Evolutionary conservation across 768 basidiomycete species (phyloP), one percentile per base, ranked within the genome.

Genomic region (Daedaleopsis nitida): DNA sequence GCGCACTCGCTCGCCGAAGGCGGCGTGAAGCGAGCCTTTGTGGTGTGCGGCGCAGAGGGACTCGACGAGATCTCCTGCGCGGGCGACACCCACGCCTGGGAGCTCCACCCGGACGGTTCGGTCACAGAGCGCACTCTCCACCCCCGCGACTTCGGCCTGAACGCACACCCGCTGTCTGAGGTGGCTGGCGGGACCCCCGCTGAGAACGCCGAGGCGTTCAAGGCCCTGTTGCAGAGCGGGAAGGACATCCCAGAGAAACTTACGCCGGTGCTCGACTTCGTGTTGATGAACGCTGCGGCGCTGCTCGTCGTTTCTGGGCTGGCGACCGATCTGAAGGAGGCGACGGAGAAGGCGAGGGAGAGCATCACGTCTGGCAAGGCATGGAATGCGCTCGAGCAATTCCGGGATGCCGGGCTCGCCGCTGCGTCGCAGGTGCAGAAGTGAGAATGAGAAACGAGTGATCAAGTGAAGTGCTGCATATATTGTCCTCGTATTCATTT

Each of bases 11-110:
- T 96, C 27, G 76, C 77, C 9, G 83, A 91, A 23, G 82, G 87
- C 19, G 90, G 91, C 16, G 92, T 96, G 9, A 77, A 85, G 66
- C 84, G 91, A 37, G 96, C 94, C 0, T 76, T 96, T 58, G 94
- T 99, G 21, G 96, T 99, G 0, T 98, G 95, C 68, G 96, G 96
- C 1, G 85, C 83, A 39, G 97, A 98, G 71, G 85, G 85, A 1
- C 79, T 99, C 44, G 96, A 98, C 74, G 96, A 98, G 79, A 93
- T 99, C 71, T 93, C 91, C 72, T 95, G 93, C 67, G 95, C 93
- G 0, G 97, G 96, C 1, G 86, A 89, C 14, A 96, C 95, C 10
- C 83, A 83, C 75, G 89, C 83, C 38, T 91, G 94, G 96, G 87
- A 90, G 59, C 83, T 96, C 63, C 80, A 80, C 45, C 27, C 55